These are phyloP conservation scores for Deinandra increscens DNA, from an alignment of 129 eudicot species.

Conservation along the genomic window DNA sequence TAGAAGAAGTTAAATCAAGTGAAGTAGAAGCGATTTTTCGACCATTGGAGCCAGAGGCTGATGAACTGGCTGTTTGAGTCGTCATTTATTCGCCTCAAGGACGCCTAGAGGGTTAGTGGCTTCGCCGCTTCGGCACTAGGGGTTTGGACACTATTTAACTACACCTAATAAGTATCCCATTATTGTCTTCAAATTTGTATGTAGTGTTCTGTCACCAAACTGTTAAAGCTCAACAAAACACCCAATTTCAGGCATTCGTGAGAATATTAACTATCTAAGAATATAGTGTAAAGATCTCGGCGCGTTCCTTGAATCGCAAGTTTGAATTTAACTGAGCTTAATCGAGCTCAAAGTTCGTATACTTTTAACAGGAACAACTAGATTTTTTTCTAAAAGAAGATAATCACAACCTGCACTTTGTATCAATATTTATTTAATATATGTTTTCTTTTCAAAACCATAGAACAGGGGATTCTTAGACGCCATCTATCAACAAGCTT, in stretches of 20 bases:
- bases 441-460: neutral
- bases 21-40: constrained; percentile 64
- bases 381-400: too few relatives aligned
- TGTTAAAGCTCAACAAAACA: neutral
- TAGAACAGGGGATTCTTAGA: neutral
- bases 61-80: constrained; percentile 58
- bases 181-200: neutral
- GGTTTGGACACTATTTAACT: neutral
- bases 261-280: neutral
- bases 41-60: constrained; percentile 42
- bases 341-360: too few relatives aligned
- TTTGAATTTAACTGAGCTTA: neutral
- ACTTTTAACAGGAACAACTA: too few relatives aligned
- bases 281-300: too few relatives aligned
- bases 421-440: neutral
- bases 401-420: too few relatives aligned
- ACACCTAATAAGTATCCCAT: neutral
- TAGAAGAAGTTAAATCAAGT: constrained; percentile 63
- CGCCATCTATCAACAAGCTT: neutral
- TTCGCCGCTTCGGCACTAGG: neutral
- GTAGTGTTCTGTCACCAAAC: neutral
- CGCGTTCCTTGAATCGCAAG: too few relatives aligned
- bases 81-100: neutral
- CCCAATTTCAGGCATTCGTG: neutral
- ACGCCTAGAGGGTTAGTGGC: neutral